phyloP scores from a whole-genome alignment of 208 protist species.

The Leishmania amazonensis region DNA sequence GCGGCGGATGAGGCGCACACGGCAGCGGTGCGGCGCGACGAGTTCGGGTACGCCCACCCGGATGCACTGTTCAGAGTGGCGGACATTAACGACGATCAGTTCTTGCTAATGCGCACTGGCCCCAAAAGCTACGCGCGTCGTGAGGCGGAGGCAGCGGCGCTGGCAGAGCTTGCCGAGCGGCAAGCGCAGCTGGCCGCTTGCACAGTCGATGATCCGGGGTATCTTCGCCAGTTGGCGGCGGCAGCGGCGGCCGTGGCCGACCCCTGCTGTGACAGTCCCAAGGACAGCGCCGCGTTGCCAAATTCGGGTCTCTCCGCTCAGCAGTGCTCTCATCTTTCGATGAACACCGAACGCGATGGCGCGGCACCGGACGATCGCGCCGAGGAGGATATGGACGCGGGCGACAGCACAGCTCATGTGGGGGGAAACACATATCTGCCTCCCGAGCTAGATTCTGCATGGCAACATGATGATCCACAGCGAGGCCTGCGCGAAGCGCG shows the following conservation, averaged over 20 bases:
- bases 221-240: conserved; percentile 8
- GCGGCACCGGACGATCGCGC: not conserved
- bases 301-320: not conserved
- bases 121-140: conserved; percentile 20
- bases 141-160: conserved; percentile 18
- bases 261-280: not conserved
- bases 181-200: conserved; percentile 14
- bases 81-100: conserved; percentile 86
- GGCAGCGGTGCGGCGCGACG: conserved; percentile 27
- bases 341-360: too few relatives aligned
- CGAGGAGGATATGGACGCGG: not conserved
- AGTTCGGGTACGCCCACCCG: conserved; percentile 43
- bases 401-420: not conserved
- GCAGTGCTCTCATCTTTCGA: not conserved
- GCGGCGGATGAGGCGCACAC: not conserved
- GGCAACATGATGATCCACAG: conserved; percentile 23
- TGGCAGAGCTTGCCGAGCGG: conserved; percentile 7
- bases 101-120: conserved; percentile 48
- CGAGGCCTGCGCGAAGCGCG: not conserved
- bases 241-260: not conserved
- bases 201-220: conserved; percentile 13
- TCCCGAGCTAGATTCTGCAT: not conserved
- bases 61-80: conserved; percentile 54
- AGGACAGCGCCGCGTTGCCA: not conserved
- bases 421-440: not conserved